Base-by-base conservation (phyloP, 164 flowering plant genomes). In the Vitis labrusca region DNA sequence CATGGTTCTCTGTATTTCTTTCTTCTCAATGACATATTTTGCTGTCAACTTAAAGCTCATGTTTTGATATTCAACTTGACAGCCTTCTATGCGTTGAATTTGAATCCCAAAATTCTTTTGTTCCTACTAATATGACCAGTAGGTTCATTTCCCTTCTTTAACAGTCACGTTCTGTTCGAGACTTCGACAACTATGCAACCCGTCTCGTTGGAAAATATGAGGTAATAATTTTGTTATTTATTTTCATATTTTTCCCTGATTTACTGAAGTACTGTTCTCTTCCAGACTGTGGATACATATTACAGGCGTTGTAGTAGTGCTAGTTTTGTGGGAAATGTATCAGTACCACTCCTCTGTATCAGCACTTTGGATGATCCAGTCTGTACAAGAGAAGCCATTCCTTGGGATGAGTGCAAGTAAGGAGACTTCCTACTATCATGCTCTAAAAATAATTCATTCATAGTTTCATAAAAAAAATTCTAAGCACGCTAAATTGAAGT, bases 341-440 rank as follows among this genome's bases (percentile, higher is more conserved):
- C 97, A 2, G 88, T 95, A 17, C 99, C 99, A 52, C 86, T 95
- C 16, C 97, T 95, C 50, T 93, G 98, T 78, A 84, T 95, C 72
- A 92, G 92, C 84, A 85, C 97, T 64, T 74, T 95, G 81, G 99
- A 95, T 80, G 99, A 95, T 85, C 99, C 99, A 61, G 81, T 95
- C 58, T 95, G 99, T 76, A 89, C 97, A 2, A 82, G 61, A 63
- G 99, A 95, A 87, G 98, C 99, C 76, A 93, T 95, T 79, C 97
- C 99, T n/a, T 93, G 95, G 94, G 98, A 95, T 79, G 99, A 95
- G 81, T 93, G 99, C 92, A 86, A 98, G 99, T 91, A 62, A 16
- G 44, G 44, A 37, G 44, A 37, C 44, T 37, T 3, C 44, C 44
- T 37, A 37, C 44, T 37, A 6, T 37, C 44, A 37, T 37, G 44